A percentile compares a stretch with the other conserved stretches of the same genome.
Evolutionary conservation across 768 basidiomycete species (phyloP).

Genomic region (Agrocybe praecox): DNA sequence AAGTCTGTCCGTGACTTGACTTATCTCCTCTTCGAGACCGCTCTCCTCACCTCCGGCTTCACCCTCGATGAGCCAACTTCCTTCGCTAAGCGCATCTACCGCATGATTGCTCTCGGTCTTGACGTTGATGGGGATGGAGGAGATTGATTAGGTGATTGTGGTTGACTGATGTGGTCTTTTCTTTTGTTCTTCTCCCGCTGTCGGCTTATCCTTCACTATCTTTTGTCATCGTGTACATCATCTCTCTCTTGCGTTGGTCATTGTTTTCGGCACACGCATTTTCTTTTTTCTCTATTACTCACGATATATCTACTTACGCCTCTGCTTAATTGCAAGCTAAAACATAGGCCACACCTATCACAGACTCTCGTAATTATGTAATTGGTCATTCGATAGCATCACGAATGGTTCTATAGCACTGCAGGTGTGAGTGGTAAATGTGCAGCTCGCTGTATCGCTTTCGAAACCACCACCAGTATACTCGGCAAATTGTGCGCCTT

Average conservation of each 20-base stretch:
- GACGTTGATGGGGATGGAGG: conserved; percentile 97
- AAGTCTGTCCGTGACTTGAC: conserved; percentile 98
- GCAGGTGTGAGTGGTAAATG: too few relatives aligned
- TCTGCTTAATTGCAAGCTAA: conserved; percentile 17
- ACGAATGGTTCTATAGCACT: too few relatives aligned
- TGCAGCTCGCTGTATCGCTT: too few relatives aligned
- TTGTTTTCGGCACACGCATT: conserved; percentile 15
- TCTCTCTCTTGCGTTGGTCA: conserved; percentile 27
- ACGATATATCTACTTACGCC: conserved; percentile 13
- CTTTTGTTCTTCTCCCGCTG: conserved; percentile 13
- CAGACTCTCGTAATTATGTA: too few relatives aligned
- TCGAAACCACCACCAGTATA: too few relatives aligned
- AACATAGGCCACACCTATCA: too few relatives aligned
- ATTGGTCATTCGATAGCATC: too few relatives aligned
- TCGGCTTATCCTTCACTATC: conserved; percentile 21
- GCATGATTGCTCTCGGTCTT: conserved; percentile 93
- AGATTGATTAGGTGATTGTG: conserved; percentile 72
- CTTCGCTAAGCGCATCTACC: conserved; percentile 95
- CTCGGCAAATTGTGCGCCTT: too few relatives aligned
- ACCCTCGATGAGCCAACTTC: conserved; percentile 93
- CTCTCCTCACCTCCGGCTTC: conserved; percentile 94
- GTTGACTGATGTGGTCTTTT: conserved; percentile 19
- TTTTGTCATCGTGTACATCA: conserved; percentile 27
- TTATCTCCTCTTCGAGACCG: conserved; percentile 95
- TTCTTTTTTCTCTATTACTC: conserved; percentile 13